Percentiles rank a stretch among this genome's conserved stretches.
phyloP scores from a whole-genome alignment of 805 yeast species.

The Cyberlindnera veronae region DNA sequence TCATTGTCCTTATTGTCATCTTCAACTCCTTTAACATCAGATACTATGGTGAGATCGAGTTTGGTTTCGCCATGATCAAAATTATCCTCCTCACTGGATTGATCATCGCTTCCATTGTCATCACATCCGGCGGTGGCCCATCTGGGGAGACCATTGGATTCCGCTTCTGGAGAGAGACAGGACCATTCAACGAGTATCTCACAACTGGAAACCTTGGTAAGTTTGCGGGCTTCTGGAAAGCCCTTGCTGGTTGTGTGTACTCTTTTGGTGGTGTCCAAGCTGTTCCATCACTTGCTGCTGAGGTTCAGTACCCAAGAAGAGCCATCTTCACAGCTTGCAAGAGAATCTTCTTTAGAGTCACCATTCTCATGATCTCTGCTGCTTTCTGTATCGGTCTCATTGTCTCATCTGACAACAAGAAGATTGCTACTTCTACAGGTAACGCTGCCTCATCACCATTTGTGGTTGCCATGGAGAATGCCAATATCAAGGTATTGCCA shows the following conservation, averaged over 20 bases:
- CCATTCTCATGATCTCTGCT: slow-evolving; percentile 30
- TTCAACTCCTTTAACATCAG: slow-evolving; percentile 36
- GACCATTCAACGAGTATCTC: slow-evolving; percentile 30
- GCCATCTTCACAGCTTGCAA: slow-evolving; percentile 58
- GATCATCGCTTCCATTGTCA: slow-evolving; percentile 49
- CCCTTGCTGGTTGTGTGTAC: slow-evolving; percentile 56
- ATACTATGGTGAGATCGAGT: slow-evolving; percentile 48
- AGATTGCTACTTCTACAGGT: slow-evolving; percentile 31
- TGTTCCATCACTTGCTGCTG: slow-evolving; percentile 51
- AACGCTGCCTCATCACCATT: slow-evolving; percentile 36
- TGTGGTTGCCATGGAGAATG: slow-evolving; percentile 42
- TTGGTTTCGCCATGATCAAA: slow-evolving; percentile 58
- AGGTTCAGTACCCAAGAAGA: slow-evolving; percentile 52
- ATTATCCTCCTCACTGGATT: slow-evolving; percentile 58
- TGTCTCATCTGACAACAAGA: slow-evolving; percentile 31
- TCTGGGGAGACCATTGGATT: slow-evolving; percentile 33
- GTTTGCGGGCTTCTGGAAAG: slow-evolving; percentile 59
- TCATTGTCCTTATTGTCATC: slow-evolving; percentile 34
- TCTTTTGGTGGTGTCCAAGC: slow-evolving; percentile 58
- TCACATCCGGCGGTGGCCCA: slow-evolving; percentile 65
- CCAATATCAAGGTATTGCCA: no score
- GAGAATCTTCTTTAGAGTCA: slow-evolving; percentile 31
- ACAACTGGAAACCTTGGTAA: slow-evolving; percentile 44
- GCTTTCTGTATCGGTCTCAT: slow-evolving; percentile 34
- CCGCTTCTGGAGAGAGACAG: slow-evolving; percentile 33